Conservation (phyloP, 768 basidiomycete species). For the Neoboletus magnificus region DNA sequence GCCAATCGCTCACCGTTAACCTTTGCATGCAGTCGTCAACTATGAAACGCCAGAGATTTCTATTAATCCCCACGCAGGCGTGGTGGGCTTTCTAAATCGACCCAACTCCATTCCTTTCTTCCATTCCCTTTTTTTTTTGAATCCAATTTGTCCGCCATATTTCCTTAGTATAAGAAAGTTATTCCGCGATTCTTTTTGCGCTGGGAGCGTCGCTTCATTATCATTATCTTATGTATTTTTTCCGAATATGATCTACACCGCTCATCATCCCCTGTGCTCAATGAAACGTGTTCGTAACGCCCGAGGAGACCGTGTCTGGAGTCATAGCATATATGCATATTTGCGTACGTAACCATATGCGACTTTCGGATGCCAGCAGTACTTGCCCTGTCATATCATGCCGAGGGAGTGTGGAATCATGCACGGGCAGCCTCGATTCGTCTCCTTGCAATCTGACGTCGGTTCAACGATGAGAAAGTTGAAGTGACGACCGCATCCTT, state of each 20-base stretch:
- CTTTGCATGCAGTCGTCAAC: constrained; percentile 12
- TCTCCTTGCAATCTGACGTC: constrained; percentile 82
- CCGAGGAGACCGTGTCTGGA: neutral
- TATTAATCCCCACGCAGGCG: constrained; percentile 3
- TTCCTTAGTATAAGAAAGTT: neutral
- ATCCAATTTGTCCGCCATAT: no score
- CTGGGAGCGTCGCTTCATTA: neutral
- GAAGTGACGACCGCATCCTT: constrained; percentile 51
- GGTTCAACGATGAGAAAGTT: constrained; percentile 67
- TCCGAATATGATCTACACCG: neutral
- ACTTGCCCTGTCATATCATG: constrained; percentile 1
- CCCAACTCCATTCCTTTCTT: no score
- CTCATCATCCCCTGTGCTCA: constrained; percentile 5
- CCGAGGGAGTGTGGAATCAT: constrained; percentile 34
- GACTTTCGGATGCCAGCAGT: constrained; percentile 16
- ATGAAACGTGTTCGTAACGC: neutral
- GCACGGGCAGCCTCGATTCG: constrained; percentile 81
- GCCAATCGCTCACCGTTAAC: neutral
- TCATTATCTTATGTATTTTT: constrained; percentile 9
- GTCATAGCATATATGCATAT: constrained; percentile 31
- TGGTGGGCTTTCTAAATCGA: neutral
- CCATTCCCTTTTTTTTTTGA: neutral
- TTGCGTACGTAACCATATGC: constrained; percentile 28
- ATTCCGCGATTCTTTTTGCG: neutral
- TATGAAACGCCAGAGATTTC: neutral